phyloP scores from a whole-genome alignment of 2,329 filamentous ascomycete species.

The Stagonosporopsis tanaceti region DNA sequence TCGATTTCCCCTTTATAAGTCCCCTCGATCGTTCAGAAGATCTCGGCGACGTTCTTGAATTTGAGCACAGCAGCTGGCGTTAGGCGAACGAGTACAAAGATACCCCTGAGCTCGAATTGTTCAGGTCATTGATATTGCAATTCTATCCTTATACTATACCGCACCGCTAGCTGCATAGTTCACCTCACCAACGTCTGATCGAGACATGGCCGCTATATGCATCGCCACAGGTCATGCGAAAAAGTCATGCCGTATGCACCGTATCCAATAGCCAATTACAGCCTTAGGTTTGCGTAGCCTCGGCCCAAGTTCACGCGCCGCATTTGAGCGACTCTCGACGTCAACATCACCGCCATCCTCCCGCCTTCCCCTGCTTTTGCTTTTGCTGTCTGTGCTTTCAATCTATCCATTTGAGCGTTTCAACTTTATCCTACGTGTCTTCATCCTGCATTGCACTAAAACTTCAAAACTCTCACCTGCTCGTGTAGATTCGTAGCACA shows the following conservation, averaged over 20 bases:
- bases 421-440: not conserved
- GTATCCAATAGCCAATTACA: constrained; percentile 14
- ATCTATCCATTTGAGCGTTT: not conserved
- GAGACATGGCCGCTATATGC: not conserved
- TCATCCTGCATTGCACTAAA: not conserved
- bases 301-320: constrained; percentile 10
- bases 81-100: constrained; percentile 23
- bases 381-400: constrained; percentile 1
- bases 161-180: not conserved
- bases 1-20: not conserved
- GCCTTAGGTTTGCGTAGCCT: constrained; percentile 1
- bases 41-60: constrained; percentile 7
- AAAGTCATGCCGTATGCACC: constrained; percentile 2
- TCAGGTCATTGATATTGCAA: constrained; percentile 9
- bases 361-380: not conserved
- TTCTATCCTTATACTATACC: not conserved
- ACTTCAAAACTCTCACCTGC: not conserved
- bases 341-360: constrained; percentile 9
- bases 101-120: constrained; percentile 23
- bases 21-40: not conserved
- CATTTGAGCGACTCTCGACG: constrained; percentile 15
- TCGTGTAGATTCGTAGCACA: not conserved
- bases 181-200: not conserved
- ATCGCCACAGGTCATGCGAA: no score
- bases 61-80: constrained; percentile 13